A percentile compares a stretch with the other conserved stretches of the same genome.
These are phyloP conservation scores for Vachellia collinsii DNA, from an alignment of 306 rosid genomes.

Conservation along the genomic window DNA sequence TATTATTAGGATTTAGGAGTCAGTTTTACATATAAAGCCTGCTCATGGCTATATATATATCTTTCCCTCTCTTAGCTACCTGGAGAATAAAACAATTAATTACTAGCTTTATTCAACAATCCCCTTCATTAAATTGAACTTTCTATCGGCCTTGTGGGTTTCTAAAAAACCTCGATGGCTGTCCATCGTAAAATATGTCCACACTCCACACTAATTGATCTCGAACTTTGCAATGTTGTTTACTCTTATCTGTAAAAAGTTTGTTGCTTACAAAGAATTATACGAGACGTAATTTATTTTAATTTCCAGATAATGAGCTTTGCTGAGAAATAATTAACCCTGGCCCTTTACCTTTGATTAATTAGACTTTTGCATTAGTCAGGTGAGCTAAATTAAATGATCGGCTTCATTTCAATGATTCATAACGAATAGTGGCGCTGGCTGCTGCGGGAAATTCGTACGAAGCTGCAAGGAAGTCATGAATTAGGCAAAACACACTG, in stretches of 20 bases:
- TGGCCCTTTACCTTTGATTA: neutral
- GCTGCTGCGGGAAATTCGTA: conserved; percentile 41
- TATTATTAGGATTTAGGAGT: neutral
- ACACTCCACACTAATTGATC: neutral
- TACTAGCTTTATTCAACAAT: neutral
- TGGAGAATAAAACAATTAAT: neutral
- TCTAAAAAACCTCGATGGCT: neutral
- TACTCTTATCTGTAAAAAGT: neutral
- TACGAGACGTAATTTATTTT: neutral
- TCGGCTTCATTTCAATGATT: neutral
- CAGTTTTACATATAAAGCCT: neutral
- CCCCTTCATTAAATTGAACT: neutral
- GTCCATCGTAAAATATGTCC: neutral
- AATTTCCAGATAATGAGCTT: too few species aligned
- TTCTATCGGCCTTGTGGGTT: neutral
- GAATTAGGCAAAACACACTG: neutral
- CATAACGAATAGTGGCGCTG: conserved; percentile 12
- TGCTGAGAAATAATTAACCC: too few species aligned
- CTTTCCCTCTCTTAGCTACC: neutral
- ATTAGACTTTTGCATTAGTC: neutral
- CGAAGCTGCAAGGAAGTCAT: conserved; percentile 6
- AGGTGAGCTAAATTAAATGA: too few species aligned
- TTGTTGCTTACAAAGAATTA: neutral
- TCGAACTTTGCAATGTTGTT: neutral
- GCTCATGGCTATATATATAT: neutral